A percentile compares a stretch with the other conserved stretches of the same genome.
Conservation (phyloP, 306 rosid genomes). For the Cyclanthera cordifolia region DNA sequence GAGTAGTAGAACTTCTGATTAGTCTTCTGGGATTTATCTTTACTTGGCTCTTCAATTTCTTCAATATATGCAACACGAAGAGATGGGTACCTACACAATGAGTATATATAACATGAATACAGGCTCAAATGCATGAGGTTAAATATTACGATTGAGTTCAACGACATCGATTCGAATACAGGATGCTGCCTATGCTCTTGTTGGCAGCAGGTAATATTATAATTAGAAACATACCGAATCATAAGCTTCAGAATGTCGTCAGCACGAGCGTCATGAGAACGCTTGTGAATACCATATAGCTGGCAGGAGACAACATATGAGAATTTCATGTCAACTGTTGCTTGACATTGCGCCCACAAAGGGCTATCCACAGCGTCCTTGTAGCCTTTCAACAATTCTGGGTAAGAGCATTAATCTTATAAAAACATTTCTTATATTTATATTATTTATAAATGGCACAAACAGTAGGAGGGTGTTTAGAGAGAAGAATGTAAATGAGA, state of each 20-base stretch:
- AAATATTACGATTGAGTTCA: too few relatives aligned
- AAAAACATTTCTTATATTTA: slow-evolving; percentile 5
- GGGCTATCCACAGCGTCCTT: slow-evolving; percentile 85
- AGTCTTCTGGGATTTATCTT: slow-evolving; percentile 44
- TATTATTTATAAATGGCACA: too few relatives aligned
- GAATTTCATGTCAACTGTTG: slow-evolving; percentile 82
- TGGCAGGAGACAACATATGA: slow-evolving; percentile 90
- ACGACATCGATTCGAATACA: too few relatives aligned
- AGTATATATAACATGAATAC: slow-evolving; percentile 13
- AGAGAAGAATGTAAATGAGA: too few relatives aligned
- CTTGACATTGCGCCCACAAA: slow-evolving; percentile 68
- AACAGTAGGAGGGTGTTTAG: too few relatives aligned
- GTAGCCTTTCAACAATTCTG: slow-evolving; percentile 78
- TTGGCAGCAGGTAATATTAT: slow-evolving; percentile 10
- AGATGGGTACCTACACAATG: slow-evolving; percentile 61
- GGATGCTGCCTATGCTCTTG: too few relatives aligned
- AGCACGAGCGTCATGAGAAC: slow-evolving; percentile 65
- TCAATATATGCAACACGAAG: slow-evolving; percentile 93
- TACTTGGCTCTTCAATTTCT: slow-evolving; percentile 71
- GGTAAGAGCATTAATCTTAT: slow-evolving; percentile 17
- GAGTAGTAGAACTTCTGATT: slow-evolving; percentile 76
- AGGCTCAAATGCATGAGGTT: slow-evolving; percentile 10
- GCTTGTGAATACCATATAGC: slow-evolving; percentile 71
- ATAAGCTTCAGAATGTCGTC: slow-evolving; percentile 85
- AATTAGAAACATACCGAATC: slow-evolving; percentile 42